phyloP scores from a whole-genome alignment of 768 basidiomycete genomes.

The Leccinum incarnatum region DNA sequence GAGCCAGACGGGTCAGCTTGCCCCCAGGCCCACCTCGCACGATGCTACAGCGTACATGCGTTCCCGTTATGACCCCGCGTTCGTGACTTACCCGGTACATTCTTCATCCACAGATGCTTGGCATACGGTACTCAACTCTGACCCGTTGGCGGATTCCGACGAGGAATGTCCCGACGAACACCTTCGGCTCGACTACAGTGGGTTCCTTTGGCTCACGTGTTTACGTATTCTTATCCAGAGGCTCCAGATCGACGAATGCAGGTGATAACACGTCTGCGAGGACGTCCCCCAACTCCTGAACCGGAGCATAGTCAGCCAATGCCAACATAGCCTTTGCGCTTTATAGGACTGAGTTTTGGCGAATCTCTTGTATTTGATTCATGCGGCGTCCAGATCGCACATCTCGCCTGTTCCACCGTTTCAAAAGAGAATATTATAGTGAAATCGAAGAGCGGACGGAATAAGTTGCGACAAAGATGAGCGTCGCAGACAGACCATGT shows the following conservation, averaged over 20 bases:
- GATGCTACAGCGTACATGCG: constrained; percentile 64
- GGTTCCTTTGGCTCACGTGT: constrained; percentile 5
- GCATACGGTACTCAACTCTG: constrained; percentile 62
- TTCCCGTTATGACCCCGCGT: neutral
- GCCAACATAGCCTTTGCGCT: constrained; percentile 4
- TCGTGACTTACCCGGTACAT: constrained; percentile 8
- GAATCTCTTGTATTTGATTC: constrained; percentile 2
- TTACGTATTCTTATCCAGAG: constrained; percentile 9
- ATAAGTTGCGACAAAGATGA: constrained; percentile 9
- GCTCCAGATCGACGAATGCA: constrained; percentile 55
- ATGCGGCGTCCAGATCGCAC: constrained; percentile 1
- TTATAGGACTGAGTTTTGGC: neutral
- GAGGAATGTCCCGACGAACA: constrained; percentile 67
- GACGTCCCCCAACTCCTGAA: constrained; percentile 57
- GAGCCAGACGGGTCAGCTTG: constrained; percentile 25
- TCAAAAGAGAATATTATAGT: constrained; percentile 26
- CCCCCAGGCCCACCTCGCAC: constrained; percentile 39
- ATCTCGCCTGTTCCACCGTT: constrained; percentile 12
- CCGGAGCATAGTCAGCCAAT: constrained; percentile 26
- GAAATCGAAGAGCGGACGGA: constrained; percentile 15
- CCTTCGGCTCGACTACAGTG: constrained; percentile 64
- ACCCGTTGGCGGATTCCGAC: constrained; percentile 76
- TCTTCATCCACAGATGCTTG: constrained; percentile 56
- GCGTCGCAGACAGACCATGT: constrained; percentile 12
- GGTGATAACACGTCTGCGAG: constrained; percentile 56